These are phyloP conservation scores for Brassica incana DNA, from an alignment of 345 rosid genomes.

Conservation along the genomic window DNA sequence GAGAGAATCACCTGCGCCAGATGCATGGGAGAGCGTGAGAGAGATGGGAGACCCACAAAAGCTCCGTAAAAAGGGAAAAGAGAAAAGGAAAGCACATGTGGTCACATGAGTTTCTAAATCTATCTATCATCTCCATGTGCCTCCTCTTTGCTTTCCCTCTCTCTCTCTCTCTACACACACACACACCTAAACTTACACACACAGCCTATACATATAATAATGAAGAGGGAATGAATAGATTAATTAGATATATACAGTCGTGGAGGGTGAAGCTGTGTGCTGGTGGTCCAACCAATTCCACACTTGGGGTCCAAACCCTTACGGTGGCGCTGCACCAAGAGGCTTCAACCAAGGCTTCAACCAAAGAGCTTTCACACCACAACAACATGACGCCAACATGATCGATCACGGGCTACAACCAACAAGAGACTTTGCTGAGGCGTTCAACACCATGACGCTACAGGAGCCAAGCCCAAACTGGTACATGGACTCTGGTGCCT, in stretches of 20 bases:
- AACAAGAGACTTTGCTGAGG: too few species aligned
- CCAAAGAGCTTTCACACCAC: too few species aligned
- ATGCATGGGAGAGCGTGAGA: conserved; percentile 32
- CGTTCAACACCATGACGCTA: too few species aligned
- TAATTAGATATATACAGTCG: neutral
- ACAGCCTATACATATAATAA: neutral
- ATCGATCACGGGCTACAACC: too few species aligned
- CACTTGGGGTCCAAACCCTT: too few species aligned
- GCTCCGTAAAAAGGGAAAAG: conserved; percentile 34
- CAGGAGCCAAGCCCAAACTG: too few species aligned
- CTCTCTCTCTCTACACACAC: conserved; percentile 1
- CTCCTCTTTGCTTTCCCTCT: neutral
- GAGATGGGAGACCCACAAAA: conserved; percentile 24
- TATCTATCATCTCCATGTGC: conserved; percentile 30
- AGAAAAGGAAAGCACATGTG: conserved; percentile 40
- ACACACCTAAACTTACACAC: neutral
- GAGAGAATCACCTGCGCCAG: conserved; percentile 33
- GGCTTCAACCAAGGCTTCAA: too few species aligned
- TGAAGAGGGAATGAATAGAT: neutral
- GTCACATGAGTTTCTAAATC: conserved; percentile 37
- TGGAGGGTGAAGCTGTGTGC: conserved; percentile 21
- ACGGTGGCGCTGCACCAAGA: too few species aligned
- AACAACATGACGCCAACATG: too few species aligned
- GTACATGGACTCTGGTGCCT: too few species aligned
- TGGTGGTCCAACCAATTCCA: too few species aligned